Evolutionary conservation across 768 basidiomycete genomes (phyloP), one percentile per base, ranked within the genome.

Genomic region (Trametes gibbosa): DNA sequence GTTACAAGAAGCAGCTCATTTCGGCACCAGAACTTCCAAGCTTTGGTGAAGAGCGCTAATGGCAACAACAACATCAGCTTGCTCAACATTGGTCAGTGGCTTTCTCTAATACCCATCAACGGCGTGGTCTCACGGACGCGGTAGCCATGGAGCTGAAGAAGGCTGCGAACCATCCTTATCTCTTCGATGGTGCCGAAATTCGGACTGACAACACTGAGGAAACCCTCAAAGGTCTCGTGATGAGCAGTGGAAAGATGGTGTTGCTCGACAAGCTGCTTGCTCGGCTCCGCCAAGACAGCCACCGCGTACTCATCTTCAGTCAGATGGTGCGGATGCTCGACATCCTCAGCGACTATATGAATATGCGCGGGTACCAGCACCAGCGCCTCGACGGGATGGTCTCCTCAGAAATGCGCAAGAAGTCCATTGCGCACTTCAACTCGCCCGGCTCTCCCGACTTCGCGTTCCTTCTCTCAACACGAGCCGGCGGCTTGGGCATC

Each of bases 321-420:
- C 94, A 98, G 74, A 99, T 99, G 97, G 95, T 98, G 59, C 86
- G 97, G 59, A 92, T 98, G 86, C 81, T 99, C 45, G 97, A 99
- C 75, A 98, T 99, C 71, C 84, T 99, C 67, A 95, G 92, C 64
- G 97, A 99, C 74, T 98, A 98, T 75, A 94, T 98, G 88, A 76
- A 77, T 40, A 77, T 95, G 56, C 83, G 97, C 48, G 90, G 91
- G 39, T 98, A 96, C 68, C 84, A 85, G 61, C 90, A 95, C 74
- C 97, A 98, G 72, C 87, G 97, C 13, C 79, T 99, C 37, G 97
- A 99, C 69, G 97, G 96, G 69, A 89, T 90, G 86, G 93, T 98
- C 8, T 81, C 94, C 2, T 95, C 93, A 4, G 97, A 99, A 51
- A 82, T 85, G 24, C 84, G 97, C 53, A 98, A 98, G 76, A 93